Evolutionary conservation across 2,329 filamentous ascomycete species (phyloP).

Genomic region (Xylaria sp.): DNA sequence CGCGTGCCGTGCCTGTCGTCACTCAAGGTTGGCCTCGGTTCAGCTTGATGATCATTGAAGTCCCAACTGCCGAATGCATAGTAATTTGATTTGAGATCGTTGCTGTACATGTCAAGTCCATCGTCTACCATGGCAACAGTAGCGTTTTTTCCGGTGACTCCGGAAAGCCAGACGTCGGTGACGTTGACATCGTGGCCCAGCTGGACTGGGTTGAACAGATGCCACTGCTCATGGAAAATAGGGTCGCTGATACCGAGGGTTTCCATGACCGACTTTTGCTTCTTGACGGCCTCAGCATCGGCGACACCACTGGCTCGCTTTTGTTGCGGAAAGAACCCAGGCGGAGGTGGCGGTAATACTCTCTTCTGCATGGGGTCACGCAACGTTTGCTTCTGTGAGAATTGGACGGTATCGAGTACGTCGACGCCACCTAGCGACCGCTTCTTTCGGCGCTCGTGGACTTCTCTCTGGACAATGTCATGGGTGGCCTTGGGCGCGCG

Average conservation of each 20-base stretch:
- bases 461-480: conserved; percentile 52
- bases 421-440: conserved; percentile 49
- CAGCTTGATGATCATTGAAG: conserved; percentile 78
- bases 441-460: conserved; percentile 55
- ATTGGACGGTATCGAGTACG: conserved; percentile 66
- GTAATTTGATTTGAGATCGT: conserved; percentile 89
- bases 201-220: conserved; percentile 78
- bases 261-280: conserved; percentile 56
- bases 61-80: conserved; percentile 90
- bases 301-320: conserved; percentile 27
- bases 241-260: conserved; percentile 77
- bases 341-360: conserved; percentile 38
- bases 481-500: conserved; percentile 59
- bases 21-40: conserved; percentile 73
- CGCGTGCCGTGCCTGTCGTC: conserved; percentile 91
- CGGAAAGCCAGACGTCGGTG: conserved; percentile 86
- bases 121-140: conserved; percentile 96
- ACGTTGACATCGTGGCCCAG: conserved; percentile 91
- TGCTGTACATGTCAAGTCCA: conserved; percentile 90
- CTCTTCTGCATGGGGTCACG: conserved; percentile 51
- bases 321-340: conserved; percentile 21
- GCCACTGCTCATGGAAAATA: conserved; percentile 93
- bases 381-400: conserved; percentile 67
- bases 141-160: conserved; percentile 81
- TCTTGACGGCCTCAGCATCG: conserved; percentile 44